Evolutionary conservation across 345 rosid genomes (phyloP), one percentile per base, ranked within the genome.

Genomic region (Sisymbrium altissimum): DNA sequence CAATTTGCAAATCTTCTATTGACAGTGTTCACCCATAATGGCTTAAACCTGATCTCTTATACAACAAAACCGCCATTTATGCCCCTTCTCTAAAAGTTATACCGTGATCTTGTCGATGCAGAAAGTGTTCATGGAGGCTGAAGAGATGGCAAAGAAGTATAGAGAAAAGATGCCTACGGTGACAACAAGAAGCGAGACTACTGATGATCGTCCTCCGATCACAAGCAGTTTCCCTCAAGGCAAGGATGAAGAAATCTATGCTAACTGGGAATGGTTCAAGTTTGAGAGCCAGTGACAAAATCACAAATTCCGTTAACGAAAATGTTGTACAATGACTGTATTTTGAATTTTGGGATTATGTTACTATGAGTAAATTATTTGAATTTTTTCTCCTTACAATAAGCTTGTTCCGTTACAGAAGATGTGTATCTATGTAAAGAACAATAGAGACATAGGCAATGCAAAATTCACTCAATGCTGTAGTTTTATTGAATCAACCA

Each of bases 241-340:
- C 1, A 74, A 75, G 4, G 97, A 89, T 78, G 86, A 81, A 70
- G 79, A 76, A 52, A 49, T 82, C 45, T 91, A 84, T 55, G 88
- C 97, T 55, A 94, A 94, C 54, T 91, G 97, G 99, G 83, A 86
- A 27, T 94, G 99, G 97, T 89, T 94, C 87, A 86, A 66, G 78
- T 94, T 94, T 56, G 90, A 88, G 81, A 75, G 74, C 17, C 80
- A 81, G 53, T 72, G 70, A 72, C 40, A 46, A 50, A 58, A 39
- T 46, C 15, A 32, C 14, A 45, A 21, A 0, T 50, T 36, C 38
- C 49, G 63, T 18, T 53, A 11, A 60, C 45, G 4, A 57, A 15
- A 9, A 7, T 75, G 48, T 36, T 74, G 72, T 66, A 67, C 44
- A 38, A 48, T 74, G 15, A 23, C 48, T 50, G 39, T 68, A 69